Base-by-base conservation (phyloP, 768 basidiomycete genomes). In the Podaxis pistillaris region DNA sequence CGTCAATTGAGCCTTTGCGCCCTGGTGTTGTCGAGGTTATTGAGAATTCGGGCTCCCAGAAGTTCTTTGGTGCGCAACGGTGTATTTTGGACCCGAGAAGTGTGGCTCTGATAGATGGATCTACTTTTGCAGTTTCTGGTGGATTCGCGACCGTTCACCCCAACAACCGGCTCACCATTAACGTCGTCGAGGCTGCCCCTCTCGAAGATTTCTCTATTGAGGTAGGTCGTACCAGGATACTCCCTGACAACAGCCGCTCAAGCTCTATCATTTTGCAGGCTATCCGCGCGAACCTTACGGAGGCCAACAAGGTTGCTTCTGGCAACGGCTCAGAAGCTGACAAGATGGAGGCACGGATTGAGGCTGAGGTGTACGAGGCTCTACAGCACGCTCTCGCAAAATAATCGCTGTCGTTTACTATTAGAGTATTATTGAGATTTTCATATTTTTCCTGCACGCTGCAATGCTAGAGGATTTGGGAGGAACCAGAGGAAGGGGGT, bases 71-170 rank as follows among this genome's bases (percentile, higher is more conserved):
- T 97, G 74, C 71, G 93, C 80, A 70, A 87, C 78, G 33, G 19
- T 41, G 53, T 54, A 28, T 53, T 11, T 17, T 50, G 41, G 30
- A 51, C n/a, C 3, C 11, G 38, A n/a, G n/a, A 33, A 24, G 3
- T 53, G 41, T 56, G 36, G 52, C 59, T 13, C 38, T 13, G 58
- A n/a, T 37, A 15, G 33, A 15, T 56, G 33, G 15, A 46, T 53
- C 64, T 41, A 36, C 41, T 28, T 28, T 56, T 19, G 7, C 68
- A 99, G 97, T 93, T 37, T 97, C 96, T 58, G 90, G 94, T 62
- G 97, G 97, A 58, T 98, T 99, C 74, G 96, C 97, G 58, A 98
- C 92, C 63, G 93, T 99, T 44, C 97, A 99, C 77, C 94, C 94
- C 38, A 94, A 96, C 79, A 99, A 98, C 84, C 89, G 86, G 67